These are phyloP conservation scores for Paramicrosporidium saccamoebae DNA, from an alignment of 371 early-diverging fungal species.

Conservation along the genomic window DNA sequence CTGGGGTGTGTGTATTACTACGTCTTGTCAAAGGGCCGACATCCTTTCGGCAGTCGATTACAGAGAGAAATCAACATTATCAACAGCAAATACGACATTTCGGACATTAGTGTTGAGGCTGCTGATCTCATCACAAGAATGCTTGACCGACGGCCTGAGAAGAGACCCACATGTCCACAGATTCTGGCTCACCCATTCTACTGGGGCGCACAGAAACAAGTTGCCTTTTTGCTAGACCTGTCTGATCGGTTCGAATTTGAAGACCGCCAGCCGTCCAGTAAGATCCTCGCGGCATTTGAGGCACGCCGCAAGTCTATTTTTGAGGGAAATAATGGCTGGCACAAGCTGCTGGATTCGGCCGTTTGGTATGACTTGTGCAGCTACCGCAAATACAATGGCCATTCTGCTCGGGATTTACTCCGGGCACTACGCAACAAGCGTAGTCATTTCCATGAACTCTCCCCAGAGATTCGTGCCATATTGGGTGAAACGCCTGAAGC, in stretches of 20 bases:
- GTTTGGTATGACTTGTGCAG: slow-evolving; percentile 47
- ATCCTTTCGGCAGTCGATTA: slow-evolving; percentile 76
- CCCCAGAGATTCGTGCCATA: slow-evolving; percentile 22
- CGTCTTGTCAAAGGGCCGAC: slow-evolving; percentile 47
- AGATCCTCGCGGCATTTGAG: slow-evolving; percentile 6
- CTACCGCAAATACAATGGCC: slow-evolving; percentile 63
- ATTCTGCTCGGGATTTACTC: slow-evolving; percentile 43
- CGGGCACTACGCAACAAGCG: slow-evolving; percentile 80
- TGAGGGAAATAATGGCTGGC: slow-evolving; percentile 26
- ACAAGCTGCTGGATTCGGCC: slow-evolving; percentile 29
- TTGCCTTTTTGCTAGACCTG: slow-evolving; percentile 67
- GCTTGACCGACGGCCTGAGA: slow-evolving; percentile 34
- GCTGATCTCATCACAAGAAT: slow-evolving; percentile 57
- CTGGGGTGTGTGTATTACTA: slow-evolving; percentile 79
- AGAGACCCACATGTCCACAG: slow-evolving; percentile 29
- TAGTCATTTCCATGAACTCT: slow-evolving; percentile 81
- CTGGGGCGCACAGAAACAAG: slow-evolving; percentile 43
- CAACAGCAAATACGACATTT: slow-evolving; percentile 23
- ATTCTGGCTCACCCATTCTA: slow-evolving; percentile 73
- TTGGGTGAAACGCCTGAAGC: slow-evolving; percentile 64
- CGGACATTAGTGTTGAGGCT: slow-evolving; percentile 36
- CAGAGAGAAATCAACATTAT: slow-evolving; percentile 56
- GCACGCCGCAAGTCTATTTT: slow-evolving; percentile 7
- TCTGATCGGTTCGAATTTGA: slow-evolving; percentile 76
- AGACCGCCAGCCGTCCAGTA: slow-evolving; percentile 10